These are phyloP conservation scores for Calendula officinalis DNA, from an alignment of 129 eudicot genomes.

Conservation along the genomic window DNA sequence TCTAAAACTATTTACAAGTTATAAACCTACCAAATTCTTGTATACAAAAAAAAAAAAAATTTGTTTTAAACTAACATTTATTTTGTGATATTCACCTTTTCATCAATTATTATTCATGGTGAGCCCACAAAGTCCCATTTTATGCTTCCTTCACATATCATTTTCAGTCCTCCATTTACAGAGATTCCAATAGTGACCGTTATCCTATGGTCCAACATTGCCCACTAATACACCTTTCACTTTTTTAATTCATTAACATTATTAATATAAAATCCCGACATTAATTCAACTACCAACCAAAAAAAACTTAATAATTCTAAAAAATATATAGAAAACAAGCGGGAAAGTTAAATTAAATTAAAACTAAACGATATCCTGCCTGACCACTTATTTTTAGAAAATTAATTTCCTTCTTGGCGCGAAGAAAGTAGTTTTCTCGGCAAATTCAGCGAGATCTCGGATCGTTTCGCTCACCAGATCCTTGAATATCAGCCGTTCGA, in stretches of 20 bases:
- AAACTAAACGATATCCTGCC: neutral
- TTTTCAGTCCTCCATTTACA: slow-evolving; percentile 16
- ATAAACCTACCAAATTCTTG: too few relatives aligned
- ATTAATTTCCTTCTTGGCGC: slow-evolving; percentile 85
- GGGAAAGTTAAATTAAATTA: slow-evolving; percentile 22
- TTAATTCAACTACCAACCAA: slow-evolving; percentile 13
- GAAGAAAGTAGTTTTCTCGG: slow-evolving; percentile 40
- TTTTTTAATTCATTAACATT: slow-evolving; percentile 9
- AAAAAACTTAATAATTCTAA: neutral
- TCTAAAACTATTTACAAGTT: too few relatives aligned
- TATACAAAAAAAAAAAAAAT: too few relatives aligned
- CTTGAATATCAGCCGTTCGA: slow-evolving; percentile 88
- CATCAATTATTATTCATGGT: neutral
- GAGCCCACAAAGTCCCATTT: slow-evolving; percentile 1
- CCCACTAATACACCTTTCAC: slow-evolving; percentile 3
- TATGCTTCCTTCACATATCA: slow-evolving; percentile 24
- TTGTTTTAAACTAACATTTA: neutral
- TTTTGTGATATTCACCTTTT: neutral
- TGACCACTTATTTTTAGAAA: slow-evolving; percentile 32
- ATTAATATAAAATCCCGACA: slow-evolving; percentile 4
- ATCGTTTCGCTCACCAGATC: slow-evolving; percentile 76
- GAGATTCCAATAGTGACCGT: slow-evolving; percentile 30
- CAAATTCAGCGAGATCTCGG: slow-evolving; percentile 63
- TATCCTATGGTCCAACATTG: slow-evolving; percentile 24
- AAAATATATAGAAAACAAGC: slow-evolving; percentile 24